Conservation (phyloP, 352 stramenopile species). For the Pythium monospermum region DNA sequence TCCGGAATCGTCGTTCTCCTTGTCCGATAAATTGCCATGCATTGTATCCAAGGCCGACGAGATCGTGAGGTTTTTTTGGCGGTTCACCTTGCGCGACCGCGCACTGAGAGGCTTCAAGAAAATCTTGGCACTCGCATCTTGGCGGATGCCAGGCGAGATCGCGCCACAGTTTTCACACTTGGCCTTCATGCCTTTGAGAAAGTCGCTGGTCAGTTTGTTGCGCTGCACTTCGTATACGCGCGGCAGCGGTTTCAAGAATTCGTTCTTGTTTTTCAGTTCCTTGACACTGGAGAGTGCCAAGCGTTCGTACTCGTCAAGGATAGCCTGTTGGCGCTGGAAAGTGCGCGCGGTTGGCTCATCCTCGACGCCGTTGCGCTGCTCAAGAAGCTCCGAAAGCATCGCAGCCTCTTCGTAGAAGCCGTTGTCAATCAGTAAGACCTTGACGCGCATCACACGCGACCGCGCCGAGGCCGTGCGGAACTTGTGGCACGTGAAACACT, state of each 20-base stretch:
- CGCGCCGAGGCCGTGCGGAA: constrained; percentile 80
- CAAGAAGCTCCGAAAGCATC: constrained; percentile 69
- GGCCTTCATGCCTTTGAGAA: constrained; percentile 89
- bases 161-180: constrained; percentile 98
- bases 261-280: constrained; percentile 20
- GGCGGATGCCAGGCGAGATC: constrained; percentile 92
- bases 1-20: constrained; percentile 27
- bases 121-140: constrained; percentile 97
- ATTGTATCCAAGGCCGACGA: constrained; percentile 80
- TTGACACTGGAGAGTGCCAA: constrained; percentile 60
- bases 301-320: constrained; percentile 88
- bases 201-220: constrained; percentile 82
- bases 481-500: constrained; percentile 99
- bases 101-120: constrained; percentile 91
- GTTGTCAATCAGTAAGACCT: constrained; percentile 90
- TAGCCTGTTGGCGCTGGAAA: constrained; percentile 77
- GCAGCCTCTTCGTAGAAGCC: constrained; percentile 81
- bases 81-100: constrained; percentile 75
- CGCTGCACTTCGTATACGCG: constrained; percentile 68
- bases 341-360: constrained; percentile 68
- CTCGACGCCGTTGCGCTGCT: constrained; percentile 84
- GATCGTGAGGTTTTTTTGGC: constrained; percentile 78
- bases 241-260: constrained; percentile 39
- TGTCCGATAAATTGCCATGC: constrained; percentile 61
- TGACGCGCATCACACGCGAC: constrained; percentile 82